These are phyloP conservation scores for Bruguiera gymnorhiza DNA, from an alignment of 345 rosid species.

Conservation along the genomic window DNA sequence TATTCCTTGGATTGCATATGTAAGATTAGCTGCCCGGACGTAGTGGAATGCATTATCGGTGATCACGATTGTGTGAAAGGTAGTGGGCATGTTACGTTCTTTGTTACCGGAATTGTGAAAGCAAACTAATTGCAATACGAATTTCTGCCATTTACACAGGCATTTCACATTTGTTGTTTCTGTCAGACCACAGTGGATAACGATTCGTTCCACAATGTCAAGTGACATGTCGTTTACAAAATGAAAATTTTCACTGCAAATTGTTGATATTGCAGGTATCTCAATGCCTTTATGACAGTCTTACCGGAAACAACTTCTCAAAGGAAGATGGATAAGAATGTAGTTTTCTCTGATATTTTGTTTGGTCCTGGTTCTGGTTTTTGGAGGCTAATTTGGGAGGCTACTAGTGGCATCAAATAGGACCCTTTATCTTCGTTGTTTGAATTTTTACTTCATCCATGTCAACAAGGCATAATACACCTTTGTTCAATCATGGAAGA, in stretches of 20 bases:
- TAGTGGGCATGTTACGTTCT: too few relatives aligned
- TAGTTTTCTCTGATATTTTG: background rate
- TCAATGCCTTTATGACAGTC: slow-evolving; percentile 47
- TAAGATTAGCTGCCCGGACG: background rate
- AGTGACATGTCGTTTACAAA: background rate
- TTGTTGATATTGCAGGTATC: slow-evolving; percentile 33
- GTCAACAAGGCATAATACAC: slow-evolving; percentile 12
- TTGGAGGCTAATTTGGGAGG: background rate
- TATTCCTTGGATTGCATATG: background rate
- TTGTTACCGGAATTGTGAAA: too few relatives aligned
- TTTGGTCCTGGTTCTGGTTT: background rate
- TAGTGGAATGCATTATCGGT: background rate
- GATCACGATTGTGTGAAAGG: too few relatives aligned
- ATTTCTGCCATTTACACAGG: background rate
- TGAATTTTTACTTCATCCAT: background rate
- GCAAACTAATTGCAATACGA: too few relatives aligned
- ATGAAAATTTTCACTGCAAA: background rate
- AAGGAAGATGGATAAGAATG: slow-evolving; percentile 2
- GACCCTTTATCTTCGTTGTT: background rate
- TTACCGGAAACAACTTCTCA: slow-evolving; percentile 3
- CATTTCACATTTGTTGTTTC: background rate
- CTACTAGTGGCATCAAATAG: background rate
- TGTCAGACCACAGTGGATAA: background rate
- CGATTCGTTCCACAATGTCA: background rate
- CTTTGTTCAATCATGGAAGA: background rate